Evolutionary conservation across 306 rosid species (phyloP).

Genomic region (Ochetophila trinervis): DNA sequence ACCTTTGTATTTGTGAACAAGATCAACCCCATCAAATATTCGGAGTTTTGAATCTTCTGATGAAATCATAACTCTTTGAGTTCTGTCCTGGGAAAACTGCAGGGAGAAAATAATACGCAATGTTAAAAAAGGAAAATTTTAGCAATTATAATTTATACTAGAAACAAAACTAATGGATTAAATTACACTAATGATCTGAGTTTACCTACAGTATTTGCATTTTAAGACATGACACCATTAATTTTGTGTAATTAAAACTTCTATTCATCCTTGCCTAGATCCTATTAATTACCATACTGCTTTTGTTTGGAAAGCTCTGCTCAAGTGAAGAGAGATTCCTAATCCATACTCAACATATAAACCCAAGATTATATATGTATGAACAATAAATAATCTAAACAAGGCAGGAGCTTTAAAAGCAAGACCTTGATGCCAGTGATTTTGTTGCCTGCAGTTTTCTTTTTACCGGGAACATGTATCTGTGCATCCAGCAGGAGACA

Average conservation of each 20-base stretch:
- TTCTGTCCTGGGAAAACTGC: slow-evolving; percentile 64
- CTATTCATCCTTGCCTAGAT: too few relatives aligned
- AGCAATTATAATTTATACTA: neutral
- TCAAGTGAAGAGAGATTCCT: too few relatives aligned
- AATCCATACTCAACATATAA: too few relatives aligned
- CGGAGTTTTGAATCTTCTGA: slow-evolving; percentile 84
- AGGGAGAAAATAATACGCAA: slow-evolving; percentile 9
- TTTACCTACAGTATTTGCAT: too few relatives aligned
- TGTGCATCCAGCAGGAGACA: slow-evolving; percentile 47
- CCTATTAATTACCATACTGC: too few relatives aligned
- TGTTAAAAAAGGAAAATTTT: slow-evolving; percentile 11
- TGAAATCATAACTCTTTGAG: slow-evolving; percentile 61
- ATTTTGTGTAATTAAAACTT: too few relatives aligned
- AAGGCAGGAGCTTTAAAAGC: slow-evolving; percentile 14
- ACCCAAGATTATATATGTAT: neutral
- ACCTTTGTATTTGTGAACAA: slow-evolving; percentile 69
- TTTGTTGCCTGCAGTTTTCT: slow-evolving; percentile 58
- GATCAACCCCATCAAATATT: slow-evolving; percentile 59
- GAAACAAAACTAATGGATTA: neutral
- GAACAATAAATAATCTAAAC: neutral
- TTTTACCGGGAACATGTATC: slow-evolving; percentile 48
- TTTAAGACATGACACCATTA: too few relatives aligned
- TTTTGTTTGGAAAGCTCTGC: too few relatives aligned
- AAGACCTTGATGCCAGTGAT: slow-evolving; percentile 90
- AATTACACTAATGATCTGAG: too few relatives aligned